phyloP scores from a whole-genome alignment of 768 basidiomycete genomes.

The Lactarius trivialis region DNA sequence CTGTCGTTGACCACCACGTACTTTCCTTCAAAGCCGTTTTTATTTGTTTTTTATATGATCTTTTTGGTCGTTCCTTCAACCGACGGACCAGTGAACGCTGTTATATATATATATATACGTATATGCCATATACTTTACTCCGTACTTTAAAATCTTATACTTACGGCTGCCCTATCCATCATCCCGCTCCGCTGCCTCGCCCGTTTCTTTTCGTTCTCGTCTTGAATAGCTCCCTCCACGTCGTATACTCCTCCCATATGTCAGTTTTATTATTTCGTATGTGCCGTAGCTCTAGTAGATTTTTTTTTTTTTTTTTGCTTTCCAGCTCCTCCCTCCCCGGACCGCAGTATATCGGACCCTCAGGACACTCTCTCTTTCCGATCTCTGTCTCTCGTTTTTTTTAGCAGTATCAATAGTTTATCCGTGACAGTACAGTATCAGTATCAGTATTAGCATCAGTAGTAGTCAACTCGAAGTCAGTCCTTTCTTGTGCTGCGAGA shows the following conservation, averaged over 20 bases:
- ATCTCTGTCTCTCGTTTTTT: neutral
- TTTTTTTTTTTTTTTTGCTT: neutral
- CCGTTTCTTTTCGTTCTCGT: neutral
- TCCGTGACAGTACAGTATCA: neutral
- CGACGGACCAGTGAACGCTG: conserved; percentile 3
- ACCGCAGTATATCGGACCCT: neutral
- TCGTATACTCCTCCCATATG: neutral
- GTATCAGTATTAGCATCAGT: neutral
- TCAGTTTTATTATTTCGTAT: neutral
- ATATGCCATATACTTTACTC: neutral
- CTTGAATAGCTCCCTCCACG: neutral
- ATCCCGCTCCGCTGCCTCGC: neutral
- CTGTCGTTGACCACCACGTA: neutral
- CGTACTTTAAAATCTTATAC: neutral
- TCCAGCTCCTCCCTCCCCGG: neutral
- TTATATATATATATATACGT: neutral
- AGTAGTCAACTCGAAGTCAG: neutral
- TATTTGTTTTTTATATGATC: neutral
- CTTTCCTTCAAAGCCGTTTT: neutral
- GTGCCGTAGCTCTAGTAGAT: neutral
- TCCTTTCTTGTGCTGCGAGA: neutral
- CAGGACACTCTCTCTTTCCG: neutral
- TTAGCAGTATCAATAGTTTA: neutral
- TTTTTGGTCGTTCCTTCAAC: neutral
- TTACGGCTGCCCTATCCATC: neutral